These are phyloP conservation scores for Manihot esculenta DNA, from an alignment of 441 rosid genomes.

Conservation along the genomic window DNA sequence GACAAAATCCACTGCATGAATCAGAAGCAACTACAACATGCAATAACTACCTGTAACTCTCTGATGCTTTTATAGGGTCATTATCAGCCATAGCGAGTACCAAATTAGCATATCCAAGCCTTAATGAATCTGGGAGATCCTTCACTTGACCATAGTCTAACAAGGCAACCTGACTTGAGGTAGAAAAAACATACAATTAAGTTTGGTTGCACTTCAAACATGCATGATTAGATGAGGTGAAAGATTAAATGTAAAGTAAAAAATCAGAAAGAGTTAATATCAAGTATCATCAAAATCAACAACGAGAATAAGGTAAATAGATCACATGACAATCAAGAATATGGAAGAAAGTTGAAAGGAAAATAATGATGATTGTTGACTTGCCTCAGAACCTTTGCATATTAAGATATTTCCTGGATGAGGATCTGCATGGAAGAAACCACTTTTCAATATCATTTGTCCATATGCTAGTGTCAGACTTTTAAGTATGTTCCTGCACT, in stretches of 20 bases:
- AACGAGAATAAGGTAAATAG: background rate
- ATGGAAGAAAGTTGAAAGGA: background rate
- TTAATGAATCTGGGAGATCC: conserved; percentile 78
- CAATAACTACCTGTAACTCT: conserved; percentile 71
- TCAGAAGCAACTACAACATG: background rate
- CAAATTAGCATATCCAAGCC: conserved; percentile 87
- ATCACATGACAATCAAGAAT: conserved; percentile 7
- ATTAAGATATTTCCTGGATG: conserved; percentile 97
- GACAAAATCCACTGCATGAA: background rate
- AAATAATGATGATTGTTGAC: conserved; percentile 29
- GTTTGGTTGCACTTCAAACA: conserved; percentile 17
- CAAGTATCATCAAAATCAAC: background rate
- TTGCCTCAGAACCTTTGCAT: conserved; percentile 87
- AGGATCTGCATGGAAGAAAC: conserved; percentile 98
- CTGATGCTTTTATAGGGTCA: conserved; percentile 54
- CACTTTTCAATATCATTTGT: conserved; percentile 95
- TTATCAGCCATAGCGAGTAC: conserved; percentile 83
- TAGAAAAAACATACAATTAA: conserved; percentile 25
- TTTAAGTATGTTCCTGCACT: conserved; percentile 72
- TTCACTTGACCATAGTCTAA: conserved; percentile 98
- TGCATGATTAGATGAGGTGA: conserved; percentile 2
- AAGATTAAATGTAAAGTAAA: conserved; percentile 11
- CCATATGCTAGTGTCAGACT: conserved; percentile 87
- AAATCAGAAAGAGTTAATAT: conserved; percentile 6
- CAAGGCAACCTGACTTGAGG: conserved; percentile 70